Conservation (phyloP, 1,284 basidiomycete species). For the Fistulinella staudtii region DNA sequence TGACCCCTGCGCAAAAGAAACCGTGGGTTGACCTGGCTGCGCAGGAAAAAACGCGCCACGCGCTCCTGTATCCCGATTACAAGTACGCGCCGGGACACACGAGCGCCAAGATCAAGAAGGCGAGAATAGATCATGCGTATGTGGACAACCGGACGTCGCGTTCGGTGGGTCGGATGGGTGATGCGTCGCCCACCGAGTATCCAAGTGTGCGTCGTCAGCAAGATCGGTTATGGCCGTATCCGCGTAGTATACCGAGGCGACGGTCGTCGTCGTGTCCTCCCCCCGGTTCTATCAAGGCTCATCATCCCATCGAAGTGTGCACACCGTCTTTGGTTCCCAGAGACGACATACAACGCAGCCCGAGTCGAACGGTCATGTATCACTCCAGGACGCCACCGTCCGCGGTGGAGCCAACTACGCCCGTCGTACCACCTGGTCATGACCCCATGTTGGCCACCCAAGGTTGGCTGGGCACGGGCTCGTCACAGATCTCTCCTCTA, state of each 20-base stretch:
- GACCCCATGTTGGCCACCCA: background rate
- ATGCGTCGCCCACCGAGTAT: constrained; percentile 2
- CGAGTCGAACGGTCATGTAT: constrained; percentile 36
- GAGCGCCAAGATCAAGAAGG: constrained; percentile 22
- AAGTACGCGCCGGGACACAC: constrained; percentile 38
- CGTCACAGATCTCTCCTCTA: constrained; percentile 7
- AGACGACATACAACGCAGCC: constrained; percentile 40
- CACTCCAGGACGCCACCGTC: constrained; percentile 10
- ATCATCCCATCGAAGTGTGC: constrained; percentile 16
- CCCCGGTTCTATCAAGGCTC: constrained; percentile 27
- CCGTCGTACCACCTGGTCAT: background rate
- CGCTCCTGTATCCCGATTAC: constrained; percentile 44
- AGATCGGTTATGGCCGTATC: constrained; percentile 23
- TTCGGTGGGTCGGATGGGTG: constrained; percentile 35
- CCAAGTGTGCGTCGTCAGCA: constrained; percentile 7
- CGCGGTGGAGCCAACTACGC: background rate
- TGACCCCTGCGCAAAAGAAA: constrained; percentile 41
- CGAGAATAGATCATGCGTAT: constrained; percentile 8
- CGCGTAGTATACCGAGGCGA: constrained; percentile 22
- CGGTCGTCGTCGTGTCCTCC: constrained; percentile 42
- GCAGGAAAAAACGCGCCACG: constrained; percentile 47
- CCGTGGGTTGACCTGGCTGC: constrained; percentile 51
- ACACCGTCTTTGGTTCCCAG: constrained; percentile 23
- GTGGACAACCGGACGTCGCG: constrained; percentile 31
- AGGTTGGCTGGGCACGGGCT: constrained; percentile 11